Evolutionary conservation across 2,329 filamentous ascomycete genomes (phyloP).

Genomic region (Dactylellina parvicollis): DNA sequence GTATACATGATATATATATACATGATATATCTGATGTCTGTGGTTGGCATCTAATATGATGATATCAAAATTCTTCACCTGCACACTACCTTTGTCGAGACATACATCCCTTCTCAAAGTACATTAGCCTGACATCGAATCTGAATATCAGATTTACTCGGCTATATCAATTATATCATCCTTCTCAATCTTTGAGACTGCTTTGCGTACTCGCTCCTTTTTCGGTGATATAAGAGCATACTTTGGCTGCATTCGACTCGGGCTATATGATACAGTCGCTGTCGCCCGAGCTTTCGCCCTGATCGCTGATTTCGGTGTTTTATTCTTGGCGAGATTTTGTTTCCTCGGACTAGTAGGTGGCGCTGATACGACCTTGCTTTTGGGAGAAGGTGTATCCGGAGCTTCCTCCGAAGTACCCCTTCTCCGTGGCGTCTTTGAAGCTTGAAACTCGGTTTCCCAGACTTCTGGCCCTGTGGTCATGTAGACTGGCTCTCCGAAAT

Average conservation of each 20-base stretch:
- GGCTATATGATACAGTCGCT: too few species aligned
- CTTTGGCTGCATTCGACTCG: slow-evolving; percentile 1
- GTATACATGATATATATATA: too few species aligned
- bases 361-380: background rate
- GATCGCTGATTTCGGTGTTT: background rate
- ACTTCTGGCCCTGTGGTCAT: background rate
- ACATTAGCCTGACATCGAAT: too few species aligned
- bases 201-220: background rate
- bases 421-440: slow-evolving; percentile 9
- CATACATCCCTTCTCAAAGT: too few species aligned
- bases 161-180: background rate
- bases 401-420: slow-evolving; percentile 10
- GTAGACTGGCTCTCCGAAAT: too few species aligned
- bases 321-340: background rate
- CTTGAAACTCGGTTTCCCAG: too few species aligned
- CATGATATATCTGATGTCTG: too few species aligned
- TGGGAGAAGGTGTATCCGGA: slow-evolving; percentile 13
- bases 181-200: background rate
- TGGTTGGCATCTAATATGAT: too few species aligned
- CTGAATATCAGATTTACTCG: background rate
- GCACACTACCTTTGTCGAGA: too few species aligned
- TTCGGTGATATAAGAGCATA: background rate
- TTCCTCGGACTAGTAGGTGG: background rate
- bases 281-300: background rate
- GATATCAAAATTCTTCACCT: too few species aligned